A percentile compares a stretch with the other conserved stretches of the same genome.
These are phyloP conservation scores for Sordariomycetes sp. DNA, from an alignment of 2,329 filamentous ascomycete species.

Conservation along the genomic window DNA sequence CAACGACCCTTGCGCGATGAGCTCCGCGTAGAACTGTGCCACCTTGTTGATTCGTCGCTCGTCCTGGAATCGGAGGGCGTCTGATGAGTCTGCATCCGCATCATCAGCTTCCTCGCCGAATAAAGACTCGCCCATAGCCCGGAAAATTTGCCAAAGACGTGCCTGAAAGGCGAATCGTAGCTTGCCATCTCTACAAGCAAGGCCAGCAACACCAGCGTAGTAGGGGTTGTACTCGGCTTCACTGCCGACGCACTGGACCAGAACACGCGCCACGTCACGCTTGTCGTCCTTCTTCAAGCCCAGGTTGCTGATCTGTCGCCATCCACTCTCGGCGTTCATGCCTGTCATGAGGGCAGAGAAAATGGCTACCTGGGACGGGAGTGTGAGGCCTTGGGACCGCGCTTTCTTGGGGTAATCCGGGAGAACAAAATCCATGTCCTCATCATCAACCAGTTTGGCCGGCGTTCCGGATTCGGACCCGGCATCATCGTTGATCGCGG, in stretches of 20 bases:
- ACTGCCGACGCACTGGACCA: conserved; percentile 77
- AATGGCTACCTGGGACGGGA: conserved; percentile 77
- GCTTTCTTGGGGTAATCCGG: conserved; percentile 68
- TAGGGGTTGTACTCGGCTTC: conserved; percentile 87
- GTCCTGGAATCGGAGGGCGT: conserved; percentile 35
- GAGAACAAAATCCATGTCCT: conserved; percentile 38
- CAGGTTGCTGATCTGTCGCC: conserved; percentile 70
- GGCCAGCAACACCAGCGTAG: conserved; percentile 76
- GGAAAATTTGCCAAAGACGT: conserved; percentile 77
- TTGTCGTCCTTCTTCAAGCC: conserved; percentile 80
- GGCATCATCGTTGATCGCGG: no score
- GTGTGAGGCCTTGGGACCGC: conserved; percentile 76
- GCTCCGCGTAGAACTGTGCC: conserved; percentile 43
- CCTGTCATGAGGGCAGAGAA: conserved; percentile 87
- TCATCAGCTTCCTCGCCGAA: conserved; percentile 56
- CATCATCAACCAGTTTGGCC: conserved; percentile 20
- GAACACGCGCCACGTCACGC: conserved; percentile 75
- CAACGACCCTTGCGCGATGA: conserved; percentile 37
- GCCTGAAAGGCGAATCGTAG: conserved; percentile 82
- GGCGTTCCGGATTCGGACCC: not conserved
- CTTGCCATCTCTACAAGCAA: conserved; percentile 65
- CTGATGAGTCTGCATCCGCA: conserved; percentile 45
- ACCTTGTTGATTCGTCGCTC: conserved; percentile 41
- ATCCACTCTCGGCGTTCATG: conserved; percentile 74
- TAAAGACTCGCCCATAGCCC: conserved; percentile 71